Evolutionary conservation across 805 yeast genomes (phyloP), one percentile per base, ranked within the genome.

Genomic region (Ogataea kodamae): DNA sequence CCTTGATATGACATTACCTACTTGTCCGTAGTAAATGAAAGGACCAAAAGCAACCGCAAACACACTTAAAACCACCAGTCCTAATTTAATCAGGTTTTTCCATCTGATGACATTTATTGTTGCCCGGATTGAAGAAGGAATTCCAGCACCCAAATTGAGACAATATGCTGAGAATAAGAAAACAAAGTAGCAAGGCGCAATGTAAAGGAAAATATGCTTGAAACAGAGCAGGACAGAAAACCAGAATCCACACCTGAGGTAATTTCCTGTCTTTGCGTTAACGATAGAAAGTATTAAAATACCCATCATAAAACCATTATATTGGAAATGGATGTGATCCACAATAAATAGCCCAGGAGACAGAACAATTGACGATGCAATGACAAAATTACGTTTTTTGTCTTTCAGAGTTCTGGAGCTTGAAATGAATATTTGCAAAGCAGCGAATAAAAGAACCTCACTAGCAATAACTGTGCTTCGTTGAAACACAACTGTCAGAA

Each of bases 261-360:
- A 70, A 34, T 67, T 67, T 20, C 71, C 58, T 34, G 76, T 61
- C 39, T 78, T 72, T 1, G 92, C 95, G 16, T 78, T 74, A 21
- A 81, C 77, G 22, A 92, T 70, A 12, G 92, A 75, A 12, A 81
- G 69, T 18, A 90, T 70, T 32, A 92, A 61, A 20, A 92, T 65
- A 0, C 96, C 97, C 59, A 84, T 88, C 67, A 92, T 67, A 73
- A 89, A 81, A 3, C 96, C 96, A 58, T 92, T 92, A 59, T 92
- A 92, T 64, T 92, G 98, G 68, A 92, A 92, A 57, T 92, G 98
- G 20, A 92, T 85, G 57, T 90, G 97, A 57, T 92, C 99, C 31
- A 92, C 80, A 14, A 92, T 77, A 43, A 92, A 64, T 47, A 94
- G 67, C 0, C 96, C 97, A 0, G 99, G 99, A 0, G 94, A 82